Percentiles rank a stretch among this genome's conserved stretches.
Conservation (phyloP, 768 basidiomycete genomes). For the Dioszegia hungarica region DNA sequence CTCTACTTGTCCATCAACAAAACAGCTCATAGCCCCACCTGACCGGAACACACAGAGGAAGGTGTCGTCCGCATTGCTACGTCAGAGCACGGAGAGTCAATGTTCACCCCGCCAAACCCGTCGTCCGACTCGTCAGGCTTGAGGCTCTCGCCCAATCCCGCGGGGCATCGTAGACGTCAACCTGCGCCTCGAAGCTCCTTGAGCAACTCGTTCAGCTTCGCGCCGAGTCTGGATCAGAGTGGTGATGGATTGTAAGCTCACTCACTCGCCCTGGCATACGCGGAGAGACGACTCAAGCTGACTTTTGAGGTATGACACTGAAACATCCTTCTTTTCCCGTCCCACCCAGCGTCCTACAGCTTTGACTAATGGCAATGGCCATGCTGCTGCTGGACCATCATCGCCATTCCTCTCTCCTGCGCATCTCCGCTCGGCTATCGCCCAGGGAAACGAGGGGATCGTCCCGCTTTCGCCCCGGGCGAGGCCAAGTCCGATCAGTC, state of each 20-base stretch:
- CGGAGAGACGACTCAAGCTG: neutral
- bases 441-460: conserved; percentile 36
- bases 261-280: neutral
- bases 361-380: neutral
- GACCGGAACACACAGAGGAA: too few relatives aligned
- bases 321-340: conserved; percentile 3
- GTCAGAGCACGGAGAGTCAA: too few relatives aligned
- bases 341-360: neutral
- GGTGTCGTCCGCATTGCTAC: too few relatives aligned
- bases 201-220: conserved; percentile 7
- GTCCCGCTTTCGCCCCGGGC: conserved; percentile 33
- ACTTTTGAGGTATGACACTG: neutral
- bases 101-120: conserved; percentile 6
- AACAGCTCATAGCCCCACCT: too few relatives aligned
- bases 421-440: conserved; percentile 8
- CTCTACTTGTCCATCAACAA: too few relatives aligned
- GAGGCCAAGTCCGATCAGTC: neutral
- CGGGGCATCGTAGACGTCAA: neutral
- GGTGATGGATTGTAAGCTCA: conserved; percentile 1
- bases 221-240: conserved; percentile 2
- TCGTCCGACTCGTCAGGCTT: neutral
- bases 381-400: neutral
- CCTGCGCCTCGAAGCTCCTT: conserved; percentile 3
- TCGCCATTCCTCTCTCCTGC: conserved; percentile 3
- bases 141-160: conserved; percentile 1